Conservation (phyloP, 768 basidiomycete genomes). For the Rossbeevera mucosa region DNA sequence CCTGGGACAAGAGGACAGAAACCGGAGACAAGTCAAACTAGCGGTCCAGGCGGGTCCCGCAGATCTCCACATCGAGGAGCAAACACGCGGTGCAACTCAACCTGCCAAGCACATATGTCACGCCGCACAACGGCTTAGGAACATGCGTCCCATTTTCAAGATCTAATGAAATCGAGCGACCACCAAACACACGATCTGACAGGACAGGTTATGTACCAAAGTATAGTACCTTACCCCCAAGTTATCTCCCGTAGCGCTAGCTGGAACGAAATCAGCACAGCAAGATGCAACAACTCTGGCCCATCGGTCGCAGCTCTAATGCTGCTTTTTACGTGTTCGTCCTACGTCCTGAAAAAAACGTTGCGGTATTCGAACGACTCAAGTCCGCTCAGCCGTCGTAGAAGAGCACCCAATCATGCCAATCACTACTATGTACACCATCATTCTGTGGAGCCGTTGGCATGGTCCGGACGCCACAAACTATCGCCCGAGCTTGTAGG, state of each 20-base stretch:
- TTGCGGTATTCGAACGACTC: neutral
- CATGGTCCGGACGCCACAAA: neutral
- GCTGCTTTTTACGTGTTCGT: neutral
- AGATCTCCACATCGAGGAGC: neutral
- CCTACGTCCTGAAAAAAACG: neutral
- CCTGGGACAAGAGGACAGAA: no score
- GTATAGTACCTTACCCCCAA: neutral
- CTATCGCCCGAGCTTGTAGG: neutral
- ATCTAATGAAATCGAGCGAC: neutral
- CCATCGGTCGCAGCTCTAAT: no score
- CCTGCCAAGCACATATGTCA: constrained; percentile 8
- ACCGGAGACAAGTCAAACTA: neutral
- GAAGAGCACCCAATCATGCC: neutral
- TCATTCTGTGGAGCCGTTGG: neutral
- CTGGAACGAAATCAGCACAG: neutral
- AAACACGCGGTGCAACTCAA: neutral
- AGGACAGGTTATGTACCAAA: neutral
- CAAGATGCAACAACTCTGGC: neutral
- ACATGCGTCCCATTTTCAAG: constrained; percentile 15
- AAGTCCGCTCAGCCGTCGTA: neutral
- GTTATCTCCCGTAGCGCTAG: neutral
- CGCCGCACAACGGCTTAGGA: constrained; percentile 17
- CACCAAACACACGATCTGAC: neutral
- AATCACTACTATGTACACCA: neutral
- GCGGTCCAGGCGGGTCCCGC: neutral